These are phyloP conservation scores for Globisporangium cylindrosporum DNA, from an alignment of 352 stramenopile species.

Conservation along the genomic window DNA sequence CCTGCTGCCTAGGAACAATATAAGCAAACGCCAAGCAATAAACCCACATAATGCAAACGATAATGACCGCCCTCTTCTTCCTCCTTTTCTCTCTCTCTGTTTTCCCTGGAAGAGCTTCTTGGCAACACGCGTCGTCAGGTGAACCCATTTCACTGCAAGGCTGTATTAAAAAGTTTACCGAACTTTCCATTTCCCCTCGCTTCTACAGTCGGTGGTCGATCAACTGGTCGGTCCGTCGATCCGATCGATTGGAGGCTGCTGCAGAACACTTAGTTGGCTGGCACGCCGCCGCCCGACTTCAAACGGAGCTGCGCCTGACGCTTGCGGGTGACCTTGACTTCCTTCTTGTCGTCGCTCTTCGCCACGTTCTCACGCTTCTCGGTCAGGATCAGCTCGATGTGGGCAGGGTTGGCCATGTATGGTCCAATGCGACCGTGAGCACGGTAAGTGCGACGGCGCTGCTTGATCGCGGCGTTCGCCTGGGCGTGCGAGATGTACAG, in stretches of 20 bases:
- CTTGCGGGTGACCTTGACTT: constrained; percentile 84
- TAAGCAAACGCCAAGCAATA: not conserved
- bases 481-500: constrained; percentile 98
- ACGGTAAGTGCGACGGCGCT: constrained; percentile 98
- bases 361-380: constrained; percentile 94
- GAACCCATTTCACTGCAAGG: constrained; percentile 77
- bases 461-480: constrained; percentile 97
- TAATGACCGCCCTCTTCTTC: too few species aligned
- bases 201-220: constrained; percentile 37
- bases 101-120: not conserved
- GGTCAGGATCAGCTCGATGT: constrained; percentile 99
- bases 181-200: constrained; percentile 37
- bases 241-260: not conserved
- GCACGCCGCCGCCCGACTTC: constrained; percentile 84
- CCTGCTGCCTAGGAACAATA: not conserved
- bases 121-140: constrained; percentile 32
- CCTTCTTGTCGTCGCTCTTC: constrained; percentile 88
- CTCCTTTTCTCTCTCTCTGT: not conserved
- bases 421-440: constrained; percentile 97
- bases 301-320: constrained; percentile 87
- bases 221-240: not conserved
- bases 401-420: constrained; percentile 98
- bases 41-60: not conserved
- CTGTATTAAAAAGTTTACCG: constrained; percentile 77
- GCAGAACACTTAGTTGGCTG: constrained; percentile 66